phyloP scores from a whole-genome alignment of 768 basidiomycete genomes.

The Cyathus striatus region DNA sequence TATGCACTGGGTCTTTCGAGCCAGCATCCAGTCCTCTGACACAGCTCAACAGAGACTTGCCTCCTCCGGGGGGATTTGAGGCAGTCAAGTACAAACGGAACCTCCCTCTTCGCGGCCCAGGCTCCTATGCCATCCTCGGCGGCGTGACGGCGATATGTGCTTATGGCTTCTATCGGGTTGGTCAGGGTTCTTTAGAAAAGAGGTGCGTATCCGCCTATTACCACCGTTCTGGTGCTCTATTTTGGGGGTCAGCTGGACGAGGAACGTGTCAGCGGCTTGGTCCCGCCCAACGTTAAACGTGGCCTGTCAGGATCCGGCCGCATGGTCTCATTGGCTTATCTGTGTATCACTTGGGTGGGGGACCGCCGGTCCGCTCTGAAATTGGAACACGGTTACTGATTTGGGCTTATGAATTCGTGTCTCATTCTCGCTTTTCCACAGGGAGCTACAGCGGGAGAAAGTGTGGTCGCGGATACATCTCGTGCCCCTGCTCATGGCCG shows the following conservation, averaged over 20 bases:
- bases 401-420: slow-evolving; percentile 27
- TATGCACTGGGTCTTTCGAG: slow-evolving; percentile 31
- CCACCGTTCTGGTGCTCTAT: slow-evolving; percentile 4
- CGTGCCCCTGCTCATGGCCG: slow-evolving; percentile 86
- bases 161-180: slow-evolving; percentile 90
- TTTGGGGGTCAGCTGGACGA: slow-evolving; percentile 55
- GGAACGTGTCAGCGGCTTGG: slow-evolving; percentile 58
- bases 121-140: slow-evolving; percentile 79
- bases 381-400: slow-evolving; percentile 35
- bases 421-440: slow-evolving; percentile 45
- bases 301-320: slow-evolving; percentile 61
- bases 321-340: slow-evolving; percentile 36
- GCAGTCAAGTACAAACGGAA: slow-evolving; percentile 93
- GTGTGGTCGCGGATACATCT: slow-evolving; percentile 95
- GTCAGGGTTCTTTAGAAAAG: slow-evolving; percentile 88
- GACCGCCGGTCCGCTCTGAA: slow-evolving; percentile 36
- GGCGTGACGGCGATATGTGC: slow-evolving; percentile 83
- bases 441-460: slow-evolving; percentile 90
- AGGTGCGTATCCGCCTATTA: slow-evolving; percentile 53
- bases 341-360: slow-evolving; percentile 17
- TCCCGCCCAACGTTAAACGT: slow-evolving; percentile 71
- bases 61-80: slow-evolving; percentile 91
- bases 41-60: slow-evolving; percentile 76
- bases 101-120: slow-evolving; percentile 83
- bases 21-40: slow-evolving; percentile 16